Evolutionary conservation across 768 basidiomycete genomes (phyloP), one percentile per base, ranked within the genome.

Genomic region (Boletus subparvulus): DNA sequence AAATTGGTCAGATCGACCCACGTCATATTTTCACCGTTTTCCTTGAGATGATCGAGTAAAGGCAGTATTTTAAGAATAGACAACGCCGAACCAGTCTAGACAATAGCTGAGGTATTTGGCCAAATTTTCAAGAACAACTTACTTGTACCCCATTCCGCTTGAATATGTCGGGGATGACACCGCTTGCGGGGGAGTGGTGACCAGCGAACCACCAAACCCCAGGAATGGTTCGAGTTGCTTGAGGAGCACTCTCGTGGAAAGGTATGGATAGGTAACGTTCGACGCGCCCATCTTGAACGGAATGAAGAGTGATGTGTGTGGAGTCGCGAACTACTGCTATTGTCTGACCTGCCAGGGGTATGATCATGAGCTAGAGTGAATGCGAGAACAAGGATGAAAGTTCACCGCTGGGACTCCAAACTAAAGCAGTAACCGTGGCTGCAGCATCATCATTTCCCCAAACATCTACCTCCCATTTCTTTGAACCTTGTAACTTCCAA

Each of bases 331-430:
- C 79, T 17, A 90, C 80, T 17, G 87, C 90, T 57, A 94, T 81
- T 46, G 79, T 83, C 71, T 88, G 86, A 49, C 85, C 85, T 88
- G 64, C 39, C 44, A 45, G 35, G 26, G 9, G 36, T 52, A 43
- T 33, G 44, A 56, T 21, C 24, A 35, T 65, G 56, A 61, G 52
- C 30, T 13, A 39, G 40, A 41, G 37, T 14, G 12, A 30, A 28
- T 35, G 17, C 50, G n/a, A 32, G 43, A 52, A 24, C 17, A 32
- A 53, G 24, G 12, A 55, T 46, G 32, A 59, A 41, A 47, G 72
- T 54, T 74, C 56, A 90, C 92, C 88, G 70, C 88, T 88, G 3
- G 92, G 91, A 70, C 90, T 91, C 92, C 91, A 94, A 13, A 82
- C 82, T 33, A 93, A 65, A 45, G 76, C 84, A 42, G 81, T 76